Conservation (phyloP, 257 asterid species). For the Craterostigma plantagineum region DNA sequence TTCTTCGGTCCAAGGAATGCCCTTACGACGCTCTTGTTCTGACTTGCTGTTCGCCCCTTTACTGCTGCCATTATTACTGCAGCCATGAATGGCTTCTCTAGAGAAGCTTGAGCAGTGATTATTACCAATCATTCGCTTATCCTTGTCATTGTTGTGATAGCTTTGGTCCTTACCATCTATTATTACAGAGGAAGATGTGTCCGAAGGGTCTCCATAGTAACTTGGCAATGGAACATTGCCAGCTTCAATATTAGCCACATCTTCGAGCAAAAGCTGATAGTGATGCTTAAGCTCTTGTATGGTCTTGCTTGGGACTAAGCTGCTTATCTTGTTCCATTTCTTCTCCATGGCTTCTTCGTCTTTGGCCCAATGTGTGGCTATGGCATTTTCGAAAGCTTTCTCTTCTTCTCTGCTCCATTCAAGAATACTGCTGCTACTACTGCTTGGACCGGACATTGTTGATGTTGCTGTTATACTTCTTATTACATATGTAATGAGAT, state of each 20-base stretch:
- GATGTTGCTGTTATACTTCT: too few species aligned
- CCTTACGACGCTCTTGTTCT: slow-evolving; percentile 79
- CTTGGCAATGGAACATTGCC: slow-evolving; percentile 54
- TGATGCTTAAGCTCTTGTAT: slow-evolving; percentile 54
- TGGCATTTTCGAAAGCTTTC: slow-evolving; percentile 66
- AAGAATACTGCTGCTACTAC: too few species aligned
- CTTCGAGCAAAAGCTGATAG: slow-evolving; percentile 40
- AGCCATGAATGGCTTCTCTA: slow-evolving; percentile 12
- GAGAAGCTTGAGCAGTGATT: slow-evolving; percentile 25
- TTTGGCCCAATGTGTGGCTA: slow-evolving; percentile 44
- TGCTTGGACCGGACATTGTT: too few species aligned
- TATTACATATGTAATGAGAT: too few species aligned
- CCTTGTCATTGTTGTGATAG: slow-evolving; percentile 9
- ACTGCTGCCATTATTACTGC: slow-evolving; percentile 6
- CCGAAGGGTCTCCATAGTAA: slow-evolving; percentile 9
- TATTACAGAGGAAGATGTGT: not conserved
- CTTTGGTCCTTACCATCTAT: slow-evolving; percentile 16
- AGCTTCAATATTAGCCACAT: slow-evolving; percentile 60
- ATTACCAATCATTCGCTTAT: not conserved
- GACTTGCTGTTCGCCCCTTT: slow-evolving; percentile 27
- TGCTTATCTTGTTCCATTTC: slow-evolving; percentile 43
- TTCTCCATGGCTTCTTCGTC: slow-evolving; percentile 20
- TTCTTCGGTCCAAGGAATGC: slow-evolving; percentile 96
- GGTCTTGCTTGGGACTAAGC: slow-evolving; percentile 51
- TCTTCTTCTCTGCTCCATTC: slow-evolving; percentile 83